Base-by-base conservation (phyloP, 441 rosid genomes). In the Jatropha podagrica region DNA sequence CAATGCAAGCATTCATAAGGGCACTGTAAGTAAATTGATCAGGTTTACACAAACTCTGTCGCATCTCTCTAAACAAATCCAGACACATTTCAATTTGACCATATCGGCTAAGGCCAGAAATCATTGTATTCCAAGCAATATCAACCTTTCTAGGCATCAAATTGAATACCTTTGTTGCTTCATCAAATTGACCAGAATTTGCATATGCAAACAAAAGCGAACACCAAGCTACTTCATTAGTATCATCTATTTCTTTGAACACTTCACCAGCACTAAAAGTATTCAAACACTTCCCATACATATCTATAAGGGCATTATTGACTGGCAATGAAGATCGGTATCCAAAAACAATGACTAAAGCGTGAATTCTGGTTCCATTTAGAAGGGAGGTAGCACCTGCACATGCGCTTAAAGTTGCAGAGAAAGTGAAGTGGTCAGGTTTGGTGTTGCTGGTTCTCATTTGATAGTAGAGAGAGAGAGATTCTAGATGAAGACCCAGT, bases 141-240 rank as follows among this genome's bases (percentile, higher is more conserved):
- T 69, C 70, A 0, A 90, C 87, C 82, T 49, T 86, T 61, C 59
- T 79, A 0, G 92, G 91, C 90, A 91, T 91, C 26, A 69, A 73
- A 65, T 49, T 0, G 71, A 93, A 93, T 56, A 92, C 81, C 77
- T 76, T 69, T 7, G 65, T 6, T 0, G 91, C 98, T 10, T n/a
- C 72, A 40, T 71, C 69, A 64, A 86, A 83, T 76, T 76, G 77
- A 70, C 84, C 81, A 69, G 82, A 79, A 69, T 85, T 90, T 20
- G 85, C 68, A 71, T 88, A 81, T 0, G 94, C 92, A 83, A 83
- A 91, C 85, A 91, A 78, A 83, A 91, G 89, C 11, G 95, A 93
- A 68, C 98, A 91, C 97, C 97, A 89, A n/a, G 94, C 82, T 52
- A 93, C 90, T 82, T 91, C 94, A 85, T 93, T 91, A 75, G 72